Percentiles rank a stretch among this genome's conserved stretches.
phyloP scores from a whole-genome alignment of 257 asterid species.

The Ocimum tenuiflorum region DNA sequence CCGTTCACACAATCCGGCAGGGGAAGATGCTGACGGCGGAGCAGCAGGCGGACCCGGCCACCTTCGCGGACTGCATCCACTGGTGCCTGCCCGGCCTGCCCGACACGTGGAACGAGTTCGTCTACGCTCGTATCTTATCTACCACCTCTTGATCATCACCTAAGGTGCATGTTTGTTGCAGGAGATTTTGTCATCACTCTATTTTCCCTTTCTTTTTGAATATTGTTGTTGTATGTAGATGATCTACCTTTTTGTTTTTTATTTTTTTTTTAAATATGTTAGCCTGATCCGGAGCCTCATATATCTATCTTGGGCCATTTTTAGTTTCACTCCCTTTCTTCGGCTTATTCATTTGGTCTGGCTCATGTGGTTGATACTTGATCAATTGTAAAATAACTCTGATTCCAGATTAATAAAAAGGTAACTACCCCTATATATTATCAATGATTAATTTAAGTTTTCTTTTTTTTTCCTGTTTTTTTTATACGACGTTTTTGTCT shows the following conservation, averaged over 20 bases:
- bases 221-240: neutral
- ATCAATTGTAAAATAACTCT: constrained; percentile 19
- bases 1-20: constrained; percentile 63
- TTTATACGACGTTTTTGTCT: no score
- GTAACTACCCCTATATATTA: no score
- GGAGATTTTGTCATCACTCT: neutral
- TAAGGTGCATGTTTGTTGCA: neutral
- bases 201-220: neutral
- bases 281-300: no score
- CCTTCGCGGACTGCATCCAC: constrained; percentile 67
- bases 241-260: no score
- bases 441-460: no score
- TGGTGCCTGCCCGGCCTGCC: constrained; percentile 89
- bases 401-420: neutral
- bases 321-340: neutral
- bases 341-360: neutral
- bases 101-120: constrained; percentile 69
- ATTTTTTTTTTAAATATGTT: neutral
- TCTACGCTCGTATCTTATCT: constrained; percentile 28
- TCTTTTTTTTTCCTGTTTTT: no score
- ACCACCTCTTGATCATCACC: constrained; percentile 3
- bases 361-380: neutral
- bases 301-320: neutral
- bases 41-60: constrained; percentile 57
- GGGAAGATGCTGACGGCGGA: constrained; percentile 56